Evolutionary conservation across 306 rosid genomes (phyloP).

Genomic region (Datisca glomerata): DNA sequence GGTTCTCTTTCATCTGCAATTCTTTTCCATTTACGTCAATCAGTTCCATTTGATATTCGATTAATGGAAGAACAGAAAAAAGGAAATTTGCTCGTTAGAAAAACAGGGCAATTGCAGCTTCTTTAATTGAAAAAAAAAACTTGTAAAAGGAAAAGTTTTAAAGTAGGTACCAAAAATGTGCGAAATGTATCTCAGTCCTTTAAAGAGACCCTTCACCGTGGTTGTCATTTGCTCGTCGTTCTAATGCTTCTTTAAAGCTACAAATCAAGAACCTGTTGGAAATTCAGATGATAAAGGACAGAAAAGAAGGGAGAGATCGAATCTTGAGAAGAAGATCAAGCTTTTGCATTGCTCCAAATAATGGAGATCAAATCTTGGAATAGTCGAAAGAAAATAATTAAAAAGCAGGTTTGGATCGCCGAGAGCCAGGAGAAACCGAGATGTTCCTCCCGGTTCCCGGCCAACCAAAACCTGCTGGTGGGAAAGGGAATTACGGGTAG

Average conservation of each 20-base stretch:
- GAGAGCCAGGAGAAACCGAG: constrained; percentile 13
- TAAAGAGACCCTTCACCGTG: constrained; percentile 68
- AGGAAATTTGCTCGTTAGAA: background rate
- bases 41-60: background rate
- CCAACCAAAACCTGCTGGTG: constrained; percentile 34
- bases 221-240: constrained; percentile 15
- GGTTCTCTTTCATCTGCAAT: constrained; percentile 69
- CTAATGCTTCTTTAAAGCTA: constrained; percentile 1
- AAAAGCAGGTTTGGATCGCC: constrained; percentile 24
- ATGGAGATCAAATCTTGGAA: background rate
- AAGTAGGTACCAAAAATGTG: constrained; percentile 65
- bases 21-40: background rate
- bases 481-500: constrained; percentile 17
- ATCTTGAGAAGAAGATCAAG: background rate
- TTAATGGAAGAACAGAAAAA: background rate
- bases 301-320: background rate
- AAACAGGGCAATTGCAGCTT: background rate
- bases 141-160: background rate
- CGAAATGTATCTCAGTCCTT: constrained; percentile 71
- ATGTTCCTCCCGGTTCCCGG: constrained; percentile 25
- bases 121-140: background rate
- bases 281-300: too few species aligned
- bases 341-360: background rate
- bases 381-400: constrained; percentile 7
- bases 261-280: background rate